Evolutionary conservation across 225 moss, liverwort and hornwort species (phyloP).

Genomic region (Sphagnum tenellum): DNA sequence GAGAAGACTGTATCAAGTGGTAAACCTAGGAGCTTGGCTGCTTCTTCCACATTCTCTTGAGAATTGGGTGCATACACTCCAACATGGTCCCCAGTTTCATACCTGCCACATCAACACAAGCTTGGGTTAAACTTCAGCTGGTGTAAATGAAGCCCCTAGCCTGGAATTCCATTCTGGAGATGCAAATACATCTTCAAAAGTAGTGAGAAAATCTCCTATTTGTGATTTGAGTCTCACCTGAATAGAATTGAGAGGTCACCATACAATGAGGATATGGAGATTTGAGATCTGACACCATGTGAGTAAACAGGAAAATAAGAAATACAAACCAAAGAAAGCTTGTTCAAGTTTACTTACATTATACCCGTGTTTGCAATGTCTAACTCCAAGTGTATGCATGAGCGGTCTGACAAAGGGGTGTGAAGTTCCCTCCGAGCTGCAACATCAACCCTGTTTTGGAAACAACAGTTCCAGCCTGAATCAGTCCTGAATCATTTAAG

Average conservation of each 20-base stretch:
- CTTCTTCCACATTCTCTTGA: conserved; percentile 12
- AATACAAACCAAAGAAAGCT: too few relatives aligned
- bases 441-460: conserved; percentile 32
- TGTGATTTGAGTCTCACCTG: too few relatives aligned
- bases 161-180: too few relatives aligned
- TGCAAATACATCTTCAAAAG: too few relatives aligned
- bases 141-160: background rate
- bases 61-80: conserved; percentile 9
- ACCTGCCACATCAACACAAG: conserved; percentile 1
- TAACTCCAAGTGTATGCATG: conserved; percentile 93
- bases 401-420: conserved; percentile 60
- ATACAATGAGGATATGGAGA: too few relatives aligned
- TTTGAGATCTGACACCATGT: too few relatives aligned
- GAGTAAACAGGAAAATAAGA: too few relatives aligned
- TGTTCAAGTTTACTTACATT: conserved; percentile 16
- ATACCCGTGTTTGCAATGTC: conserved; percentile 56
- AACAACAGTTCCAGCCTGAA: background rate
- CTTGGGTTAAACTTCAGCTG: background rate
- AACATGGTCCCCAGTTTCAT: conserved; percentile 18
- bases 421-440: conserved; percentile 59
- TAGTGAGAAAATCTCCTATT: too few relatives aligned
- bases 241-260: too few relatives aligned
- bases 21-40: conserved; percentile 7
- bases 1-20: conserved; percentile 30
- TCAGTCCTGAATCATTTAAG: too few relatives aligned